Conservation (phyloP, 1,284 basidiomycete genomes). For the Sanghuangporus baumii region DNA sequence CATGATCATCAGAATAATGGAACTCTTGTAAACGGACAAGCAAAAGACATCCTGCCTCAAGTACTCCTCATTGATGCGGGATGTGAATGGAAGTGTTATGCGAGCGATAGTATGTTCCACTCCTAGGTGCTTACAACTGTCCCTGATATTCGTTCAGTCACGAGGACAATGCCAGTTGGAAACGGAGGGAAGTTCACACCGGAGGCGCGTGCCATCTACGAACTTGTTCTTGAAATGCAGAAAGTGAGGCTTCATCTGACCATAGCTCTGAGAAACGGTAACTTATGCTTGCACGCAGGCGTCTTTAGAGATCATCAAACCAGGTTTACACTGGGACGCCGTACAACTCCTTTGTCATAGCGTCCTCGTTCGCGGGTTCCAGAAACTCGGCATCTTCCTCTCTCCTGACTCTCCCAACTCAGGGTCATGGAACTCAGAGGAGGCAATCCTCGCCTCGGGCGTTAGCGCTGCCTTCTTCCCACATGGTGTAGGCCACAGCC, state of each 20-base stretch:
- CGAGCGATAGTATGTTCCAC: conserved; percentile 55
- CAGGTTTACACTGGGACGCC: conserved; percentile 80
- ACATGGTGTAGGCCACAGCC: conserved; percentile 84
- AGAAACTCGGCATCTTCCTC: conserved; percentile 82
- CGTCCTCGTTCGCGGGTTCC: conserved; percentile 72
- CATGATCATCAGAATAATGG: conserved; percentile 51
- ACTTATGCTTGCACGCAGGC: conserved; percentile 32
- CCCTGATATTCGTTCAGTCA: conserved; percentile 36
- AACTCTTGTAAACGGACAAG: conserved; percentile 29
- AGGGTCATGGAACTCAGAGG: conserved; percentile 53
- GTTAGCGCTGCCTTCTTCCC: conserved; percentile 85
- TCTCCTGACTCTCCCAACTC: conserved; percentile 38
- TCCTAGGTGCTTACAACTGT: neutral
- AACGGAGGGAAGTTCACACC: conserved; percentile 84
- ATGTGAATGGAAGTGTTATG: conserved; percentile 83
- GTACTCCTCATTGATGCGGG: conserved; percentile 89
- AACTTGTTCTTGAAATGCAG: conserved; percentile 86
- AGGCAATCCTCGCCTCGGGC: conserved; percentile 70
- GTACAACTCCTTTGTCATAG: conserved; percentile 79
- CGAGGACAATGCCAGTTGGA: conserved; percentile 81
- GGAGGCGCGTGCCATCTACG: conserved; percentile 75
- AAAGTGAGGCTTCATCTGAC: conserved; percentile 39
- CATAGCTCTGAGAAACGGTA: neutral
- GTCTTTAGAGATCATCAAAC: conserved; percentile 63
- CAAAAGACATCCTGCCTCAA: conserved; percentile 56